Conservation (phyloP, 78 protist genomes). For the Kipferlia bialata region DNA sequence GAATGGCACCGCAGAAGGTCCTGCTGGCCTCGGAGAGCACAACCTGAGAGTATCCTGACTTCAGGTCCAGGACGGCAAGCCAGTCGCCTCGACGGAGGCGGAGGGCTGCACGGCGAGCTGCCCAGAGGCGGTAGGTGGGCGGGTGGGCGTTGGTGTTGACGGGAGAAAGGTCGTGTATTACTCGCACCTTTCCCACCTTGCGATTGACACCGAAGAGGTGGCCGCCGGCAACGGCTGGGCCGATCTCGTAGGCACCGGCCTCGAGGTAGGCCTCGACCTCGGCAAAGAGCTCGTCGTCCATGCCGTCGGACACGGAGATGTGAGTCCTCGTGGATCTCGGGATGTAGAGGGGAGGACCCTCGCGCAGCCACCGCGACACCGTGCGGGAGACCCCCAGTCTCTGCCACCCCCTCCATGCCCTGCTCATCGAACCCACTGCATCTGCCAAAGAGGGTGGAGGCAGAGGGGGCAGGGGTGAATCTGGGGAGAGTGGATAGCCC, state of each 20-base stretch:
- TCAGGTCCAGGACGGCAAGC: neutral
- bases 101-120: neutral
- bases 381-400: neutral
- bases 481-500: no score
- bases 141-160: neutral
- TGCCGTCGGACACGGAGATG: neutral
- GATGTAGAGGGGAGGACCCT: neutral
- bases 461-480: no score
- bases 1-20: neutral
- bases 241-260: neutral
- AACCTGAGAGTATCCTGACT: neutral
- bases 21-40: neutral
- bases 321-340: no score
- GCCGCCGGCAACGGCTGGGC: no score
- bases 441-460: no score
- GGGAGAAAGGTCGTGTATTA: neutral
- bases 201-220: neutral
- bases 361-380: neutral
- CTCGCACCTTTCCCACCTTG: neutral
- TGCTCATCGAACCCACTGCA: no score
- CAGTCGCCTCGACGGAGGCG: neutral
- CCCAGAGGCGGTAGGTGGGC: neutral
- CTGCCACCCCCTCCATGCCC: no score
- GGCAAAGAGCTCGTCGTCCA: neutral
- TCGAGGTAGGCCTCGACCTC: neutral